Base-by-base conservation (phyloP, 2,329 filamentous ascomycete species). In the Acrocalymma vagum region DNA sequence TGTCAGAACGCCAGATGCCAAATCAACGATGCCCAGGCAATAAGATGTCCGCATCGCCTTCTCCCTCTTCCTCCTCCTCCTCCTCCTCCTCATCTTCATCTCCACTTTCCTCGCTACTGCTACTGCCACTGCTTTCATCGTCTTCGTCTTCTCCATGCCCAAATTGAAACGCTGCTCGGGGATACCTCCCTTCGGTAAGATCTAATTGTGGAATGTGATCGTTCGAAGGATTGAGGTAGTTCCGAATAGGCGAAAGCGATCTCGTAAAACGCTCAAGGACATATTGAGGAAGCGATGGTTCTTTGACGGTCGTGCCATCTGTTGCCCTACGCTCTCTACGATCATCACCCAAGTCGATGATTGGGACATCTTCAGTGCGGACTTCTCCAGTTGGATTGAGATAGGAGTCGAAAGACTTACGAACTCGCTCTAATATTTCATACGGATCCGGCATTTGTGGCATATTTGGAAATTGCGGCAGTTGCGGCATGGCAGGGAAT, bases 231-330 rank as follows among this genome's bases (percentile, higher is more conserved):
- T 62, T 64, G 6, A 77, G 48, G 29, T 77, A 76, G 37, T 74
- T 74, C 10, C 74, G 58, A 50, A 77, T 73, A 5, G 75, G 75
- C 1, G 67, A 68, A 0, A 78, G 48, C 22, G 71, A 73, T 29
- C 73, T 63, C 6, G 69, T 71, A 16, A 78, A 68, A 1, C 74
- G 67, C 32, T 76, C 72, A 6, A 78, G 56, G 46, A 77, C 73
- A 27, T 75, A 74, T 42, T 74, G 73, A 0, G 74, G 63, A 7
- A 69, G 67, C 5, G 69, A 70, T 14, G 75, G 74, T 23, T 62
- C 57, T 35, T 58, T 53, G 14, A 67, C 65, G 23, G 58, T 59
- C 4, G 67, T 65, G 10, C 64, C 65, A 29, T 69, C 68, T 6
- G 63, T 66, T 11, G 65, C 63, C n/a, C 48, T 47, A 4, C 51